These are phyloP conservation scores for Viridothelium virens DNA, from an alignment of 495 filamentous ascomycete species.

Conservation along the genomic window DNA sequence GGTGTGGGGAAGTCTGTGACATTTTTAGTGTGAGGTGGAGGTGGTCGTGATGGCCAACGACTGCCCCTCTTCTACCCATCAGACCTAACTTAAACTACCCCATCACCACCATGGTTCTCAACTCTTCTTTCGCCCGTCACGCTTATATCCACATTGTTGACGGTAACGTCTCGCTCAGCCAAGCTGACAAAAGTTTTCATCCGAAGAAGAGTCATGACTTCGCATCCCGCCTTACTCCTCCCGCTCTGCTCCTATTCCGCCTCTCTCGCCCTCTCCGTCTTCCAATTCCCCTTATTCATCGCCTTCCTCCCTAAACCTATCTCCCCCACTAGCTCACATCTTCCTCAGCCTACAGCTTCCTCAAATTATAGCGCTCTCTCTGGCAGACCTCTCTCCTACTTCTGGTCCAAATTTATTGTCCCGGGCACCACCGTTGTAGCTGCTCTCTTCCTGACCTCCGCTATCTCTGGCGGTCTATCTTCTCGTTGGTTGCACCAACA, in stretches of 20 bases:
- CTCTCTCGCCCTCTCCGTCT: constrained; percentile 22
- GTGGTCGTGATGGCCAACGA: too few species aligned
- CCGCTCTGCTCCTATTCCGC: constrained; percentile 22
- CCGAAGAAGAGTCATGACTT: not conserved
- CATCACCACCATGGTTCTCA: too few species aligned
- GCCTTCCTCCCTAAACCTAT: constrained; percentile 14
- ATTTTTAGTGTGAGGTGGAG: too few species aligned
- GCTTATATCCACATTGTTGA: too few species aligned
- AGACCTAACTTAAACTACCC: too few species aligned
- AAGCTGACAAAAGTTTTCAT: too few species aligned
- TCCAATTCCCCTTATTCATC: constrained; percentile 21
- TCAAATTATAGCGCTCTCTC: not conserved
- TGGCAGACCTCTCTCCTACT: constrained; percentile 19
- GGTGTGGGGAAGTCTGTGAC: too few species aligned
- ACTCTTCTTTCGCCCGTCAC: too few species aligned
- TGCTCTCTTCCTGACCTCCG: constrained; percentile 11
- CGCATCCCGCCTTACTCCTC: constrained; percentile 20
- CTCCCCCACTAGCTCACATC: not conserved
- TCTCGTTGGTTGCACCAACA: constrained; percentile 19
- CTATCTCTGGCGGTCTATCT: constrained; percentile 16
- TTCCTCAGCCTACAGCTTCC: not conserved
- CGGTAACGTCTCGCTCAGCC: too few species aligned
- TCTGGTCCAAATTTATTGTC: constrained; percentile 15
- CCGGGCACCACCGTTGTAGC: constrained; percentile 11
- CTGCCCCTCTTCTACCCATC: too few species aligned